Base-by-base conservation (phyloP, 2,329 filamentous ascomycete species). In the Alternaria sp. region DNA sequence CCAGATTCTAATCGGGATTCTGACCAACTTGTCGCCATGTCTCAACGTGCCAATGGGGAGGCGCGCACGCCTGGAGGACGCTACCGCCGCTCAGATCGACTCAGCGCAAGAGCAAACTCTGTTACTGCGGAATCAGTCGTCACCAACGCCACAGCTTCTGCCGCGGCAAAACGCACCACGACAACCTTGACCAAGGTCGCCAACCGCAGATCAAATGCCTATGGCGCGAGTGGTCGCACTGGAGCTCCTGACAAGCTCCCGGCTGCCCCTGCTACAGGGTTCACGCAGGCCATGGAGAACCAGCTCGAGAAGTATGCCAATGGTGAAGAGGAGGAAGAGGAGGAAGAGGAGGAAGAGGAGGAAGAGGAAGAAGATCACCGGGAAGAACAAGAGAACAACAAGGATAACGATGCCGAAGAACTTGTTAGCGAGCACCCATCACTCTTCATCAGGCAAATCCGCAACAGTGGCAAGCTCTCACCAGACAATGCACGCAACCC, bases 221-320 rank as follows among this genome's bases (percentile, higher is more conserved):
- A 79, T 54, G 77, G 77, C 36, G 66, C 76, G 23, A 69, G 67
- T 54, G 75, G 74, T 49, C 74, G 73, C 26, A 64, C 73, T 39
- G 66, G 68, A 26, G 64, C 67, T 36, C 72, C 72, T 13, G 69
- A 72, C 37, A 71, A 73, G 39, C 61, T 78, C 4, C 50, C 63
- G 0, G 45, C 72, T 17, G 60, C 70, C 0, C 60, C 60, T 3
- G 70, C 58, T 8, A 73, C 73, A 17, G 74, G 73, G 4, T 77
- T 77, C 24, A 60, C 68, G 5, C 69, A 76, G 49, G 73, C 73
- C 11, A 76, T 77, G 37, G 63, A 71, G 14, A 61, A 56, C 11
- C 70, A 74, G 48, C 69, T 72, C 45, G 68, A 63, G 8, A 63
- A 65, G 17, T 71, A 74, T 21, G 66, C 74, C 9, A 58, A 60